A percentile compares a stretch with the other conserved stretches of the same genome.
Evolutionary conservation across 2,329 filamentous ascomycete species (phyloP).

Genomic region (Talaromyces sp.): DNA sequence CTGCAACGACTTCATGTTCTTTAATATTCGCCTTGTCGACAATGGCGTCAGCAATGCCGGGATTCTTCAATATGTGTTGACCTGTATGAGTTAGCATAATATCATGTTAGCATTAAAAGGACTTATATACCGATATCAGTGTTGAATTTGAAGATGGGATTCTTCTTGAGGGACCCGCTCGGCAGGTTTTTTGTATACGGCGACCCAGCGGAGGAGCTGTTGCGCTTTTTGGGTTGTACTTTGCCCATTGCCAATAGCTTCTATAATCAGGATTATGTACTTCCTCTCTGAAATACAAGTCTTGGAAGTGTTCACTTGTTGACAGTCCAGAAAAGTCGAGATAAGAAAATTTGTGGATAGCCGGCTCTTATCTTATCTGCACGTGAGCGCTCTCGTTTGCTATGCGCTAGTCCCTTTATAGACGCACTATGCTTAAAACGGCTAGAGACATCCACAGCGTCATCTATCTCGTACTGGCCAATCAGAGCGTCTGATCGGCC

Average conservation of each 20-base stretch:
- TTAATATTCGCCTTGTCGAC: conserved; percentile 86
- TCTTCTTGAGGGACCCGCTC: conserved; percentile 50
- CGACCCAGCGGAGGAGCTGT: conserved; percentile 40
- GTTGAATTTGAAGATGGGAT: conserved; percentile 98
- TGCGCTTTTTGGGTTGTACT: conserved; percentile 52
- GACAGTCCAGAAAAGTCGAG: not conserved
- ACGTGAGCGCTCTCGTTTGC: conserved; percentile 13
- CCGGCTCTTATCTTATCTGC: conserved; percentile 18
- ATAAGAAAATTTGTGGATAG: conserved; percentile 21
- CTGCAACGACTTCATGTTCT: conserved; percentile 63
- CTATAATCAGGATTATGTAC: too few species aligned
- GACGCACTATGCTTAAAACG: not conserved
- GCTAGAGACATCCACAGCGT: not conserved
- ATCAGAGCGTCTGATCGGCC: not conserved
- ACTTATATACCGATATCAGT: conserved; percentile 61
- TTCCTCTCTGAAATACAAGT: not conserved
- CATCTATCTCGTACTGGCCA: not conserved
- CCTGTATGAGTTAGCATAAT: conserved; percentile 36
- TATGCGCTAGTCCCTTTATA: not conserved
- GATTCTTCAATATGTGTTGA: conserved; percentile 90
- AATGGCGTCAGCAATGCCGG: conserved; percentile 76
- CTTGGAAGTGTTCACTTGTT: not conserved
- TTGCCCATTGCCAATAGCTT: conserved; percentile 49
- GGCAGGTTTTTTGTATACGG: conserved; percentile 38
- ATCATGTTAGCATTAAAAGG: too few species aligned